A percentile compares a stretch with the other conserved stretches of the same genome.
These are phyloP conservation scores for Triangularia verruculosa DNA, from an alignment of 2,329 filamentous ascomycete species.

Conservation along the genomic window DNA sequence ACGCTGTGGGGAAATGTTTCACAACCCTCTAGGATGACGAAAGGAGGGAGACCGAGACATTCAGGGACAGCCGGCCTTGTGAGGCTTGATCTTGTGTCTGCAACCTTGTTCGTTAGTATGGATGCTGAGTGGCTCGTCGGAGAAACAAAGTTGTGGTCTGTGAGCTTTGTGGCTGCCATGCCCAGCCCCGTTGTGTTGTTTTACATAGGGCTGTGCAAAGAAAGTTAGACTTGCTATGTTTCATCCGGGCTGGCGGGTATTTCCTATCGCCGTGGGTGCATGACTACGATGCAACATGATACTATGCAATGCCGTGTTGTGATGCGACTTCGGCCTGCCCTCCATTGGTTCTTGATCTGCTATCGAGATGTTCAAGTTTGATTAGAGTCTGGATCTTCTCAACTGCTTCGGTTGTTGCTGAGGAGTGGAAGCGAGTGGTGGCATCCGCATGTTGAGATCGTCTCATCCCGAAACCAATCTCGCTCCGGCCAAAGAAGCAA, in stretches of 20 bases:
- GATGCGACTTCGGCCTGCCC: slow-evolving; percentile 15
- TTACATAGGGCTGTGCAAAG: slow-evolving; percentile 3
- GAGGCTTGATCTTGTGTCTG: neutral
- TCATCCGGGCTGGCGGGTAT: neutral
- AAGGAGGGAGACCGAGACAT: neutral
- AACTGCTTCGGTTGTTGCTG: neutral
- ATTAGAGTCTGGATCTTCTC: neutral
- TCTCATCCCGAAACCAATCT: neutral
- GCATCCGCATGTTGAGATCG: neutral
- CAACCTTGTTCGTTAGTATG: neutral
- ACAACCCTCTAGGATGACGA: neutral
- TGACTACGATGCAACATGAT: neutral
- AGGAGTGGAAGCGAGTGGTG: neutral
- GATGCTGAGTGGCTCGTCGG: neutral
- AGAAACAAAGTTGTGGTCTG: slow-evolving; percentile 6
- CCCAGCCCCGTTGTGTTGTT: neutral
- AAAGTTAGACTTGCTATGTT: neutral
- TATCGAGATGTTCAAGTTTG: neutral
- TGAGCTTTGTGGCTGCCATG: slow-evolving; percentile 2
- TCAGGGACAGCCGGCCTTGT: neutral
- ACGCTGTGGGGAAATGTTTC: neutral
- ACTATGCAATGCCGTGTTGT: neutral
- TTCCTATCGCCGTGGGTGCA: neutral
- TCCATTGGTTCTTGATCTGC: slow-evolving; percentile 14
- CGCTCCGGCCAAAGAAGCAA: neutral